A percentile compares a stretch with the other conserved stretches of the same genome.
These are phyloP conservation scores for Candolleomyces aberdarensis DNA, from an alignment of 768 basidiomycete species.

Conservation along the genomic window DNA sequence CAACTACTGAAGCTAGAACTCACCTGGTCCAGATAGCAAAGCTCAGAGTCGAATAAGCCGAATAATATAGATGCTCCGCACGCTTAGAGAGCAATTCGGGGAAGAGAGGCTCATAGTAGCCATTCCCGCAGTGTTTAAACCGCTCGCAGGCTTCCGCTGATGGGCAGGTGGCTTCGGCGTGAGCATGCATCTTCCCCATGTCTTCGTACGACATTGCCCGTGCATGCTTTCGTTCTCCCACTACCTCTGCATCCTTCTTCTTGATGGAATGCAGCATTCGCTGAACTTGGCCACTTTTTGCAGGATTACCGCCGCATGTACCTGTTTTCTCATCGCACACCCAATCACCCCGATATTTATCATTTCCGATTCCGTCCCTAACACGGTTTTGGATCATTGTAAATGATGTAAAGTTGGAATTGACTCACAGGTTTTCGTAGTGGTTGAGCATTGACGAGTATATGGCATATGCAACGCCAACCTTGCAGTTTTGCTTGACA, in stretches of 20 bases:
- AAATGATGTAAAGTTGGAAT: background rate
- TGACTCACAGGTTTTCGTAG: background rate
- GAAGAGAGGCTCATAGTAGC: no score
- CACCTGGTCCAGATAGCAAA: constrained; percentile 15
- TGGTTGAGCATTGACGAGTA: background rate
- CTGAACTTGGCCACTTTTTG: constrained; percentile 15
- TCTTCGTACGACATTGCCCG: constrained; percentile 18
- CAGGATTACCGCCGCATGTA: constrained; percentile 23
- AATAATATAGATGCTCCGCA: constrained; percentile 12
- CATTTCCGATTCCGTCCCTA: constrained; percentile 16
- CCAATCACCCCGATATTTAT: constrained; percentile 19
- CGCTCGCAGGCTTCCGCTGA: no score
- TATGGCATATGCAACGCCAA: background rate
- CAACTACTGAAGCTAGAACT: no score
- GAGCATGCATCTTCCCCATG: constrained; percentile 13
- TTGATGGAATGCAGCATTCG: constrained; percentile 17
- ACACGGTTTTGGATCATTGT: background rate
- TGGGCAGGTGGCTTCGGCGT: background rate
- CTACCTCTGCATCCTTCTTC: constrained; percentile 15
- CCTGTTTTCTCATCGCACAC: constrained; percentile 9
- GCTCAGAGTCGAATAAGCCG: constrained; percentile 13
- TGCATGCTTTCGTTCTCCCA: constrained; percentile 16
- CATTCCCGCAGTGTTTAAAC: no score
- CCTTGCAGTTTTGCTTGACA: background rate
- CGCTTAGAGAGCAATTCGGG: background rate